phyloP scores from a whole-genome alignment of 345 rosid species.

The Populus euphratica region DNA sequence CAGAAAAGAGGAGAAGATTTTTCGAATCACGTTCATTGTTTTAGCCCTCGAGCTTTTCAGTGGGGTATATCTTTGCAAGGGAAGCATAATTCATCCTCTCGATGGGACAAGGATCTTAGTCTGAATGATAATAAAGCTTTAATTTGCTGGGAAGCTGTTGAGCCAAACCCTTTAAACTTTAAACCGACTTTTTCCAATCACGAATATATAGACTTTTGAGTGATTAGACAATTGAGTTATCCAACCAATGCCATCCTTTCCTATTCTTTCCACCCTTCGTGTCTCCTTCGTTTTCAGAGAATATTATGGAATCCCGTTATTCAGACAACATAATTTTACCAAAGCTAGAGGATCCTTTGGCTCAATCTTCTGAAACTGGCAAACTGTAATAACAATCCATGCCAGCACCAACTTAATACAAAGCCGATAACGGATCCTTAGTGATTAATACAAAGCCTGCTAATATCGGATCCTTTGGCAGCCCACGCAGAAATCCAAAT shows the following conservation, averaged over 20 bases:
- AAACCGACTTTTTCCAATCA: neutral
- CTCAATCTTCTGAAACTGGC: neutral
- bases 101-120: neutral
- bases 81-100: constrained; percentile 5
- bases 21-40: constrained; percentile 21
- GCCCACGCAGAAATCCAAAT: neutral
- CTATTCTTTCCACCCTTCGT: neutral
- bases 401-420: neutral
- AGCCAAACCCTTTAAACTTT: neutral
- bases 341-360: neutral
- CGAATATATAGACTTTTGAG: neutral
- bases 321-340: neutral
- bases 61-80: constrained; percentile 20
- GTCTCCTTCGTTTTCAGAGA: neutral
- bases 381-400: neutral
- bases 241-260: neutral
- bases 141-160: neutral
- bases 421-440: too few relatives aligned
- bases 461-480: neutral
- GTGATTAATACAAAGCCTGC: neutral
- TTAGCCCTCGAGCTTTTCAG: constrained; percentile 8
- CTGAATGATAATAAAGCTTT: constrained; percentile 3
- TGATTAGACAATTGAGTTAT: constrained; percentile 10
- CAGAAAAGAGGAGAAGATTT: constrained; percentile 18
- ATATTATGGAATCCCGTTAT: constrained; percentile 8